These are phyloP conservation scores for Naganishia sp. DNA, from an alignment of 1,284 basidiomycete genomes.

Conservation along the genomic window DNA sequence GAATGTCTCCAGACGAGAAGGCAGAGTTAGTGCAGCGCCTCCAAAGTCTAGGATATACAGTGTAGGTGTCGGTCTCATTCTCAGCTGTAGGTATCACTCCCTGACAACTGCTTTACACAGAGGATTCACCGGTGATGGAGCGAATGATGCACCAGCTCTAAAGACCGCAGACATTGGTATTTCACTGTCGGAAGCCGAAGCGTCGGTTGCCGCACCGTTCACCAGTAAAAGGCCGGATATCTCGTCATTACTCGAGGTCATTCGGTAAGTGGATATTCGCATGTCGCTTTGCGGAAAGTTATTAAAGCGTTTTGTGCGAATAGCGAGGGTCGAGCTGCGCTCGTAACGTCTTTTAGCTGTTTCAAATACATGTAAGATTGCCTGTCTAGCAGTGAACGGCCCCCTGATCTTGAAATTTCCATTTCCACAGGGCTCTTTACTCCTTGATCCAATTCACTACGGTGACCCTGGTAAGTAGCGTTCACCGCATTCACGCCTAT, in stretches of 20 bases:
- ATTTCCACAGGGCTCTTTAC: slow-evolving; percentile 51
- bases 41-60: slow-evolving; percentile 90
- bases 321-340: slow-evolving; percentile 82
- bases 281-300: no score
- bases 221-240: slow-evolving; percentile 94
- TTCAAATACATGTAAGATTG: slow-evolving; percentile 93
- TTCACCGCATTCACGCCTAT: neutral
- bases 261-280: slow-evolving; percentile 58
- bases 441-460: slow-evolving; percentile 61
- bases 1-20: slow-evolving; percentile 99
- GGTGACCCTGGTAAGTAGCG: slow-evolving; percentile 65
- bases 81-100: no score
- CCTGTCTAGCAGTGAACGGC: slow-evolving; percentile 13
- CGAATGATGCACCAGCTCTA: slow-evolving; percentile 96
- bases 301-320: slow-evolving; percentile 5
- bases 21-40: slow-evolving; percentile 96
- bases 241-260: slow-evolving; percentile 91
- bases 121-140: slow-evolving; percentile 97
- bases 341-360: slow-evolving; percentile 97
- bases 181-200: slow-evolving; percentile 95
- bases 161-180: slow-evolving; percentile 98
- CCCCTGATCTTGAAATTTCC: slow-evolving; percentile 6
- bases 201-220: slow-evolving; percentile 98
- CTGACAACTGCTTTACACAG: neutral
- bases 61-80: slow-evolving; percentile 48